phyloP scores from a whole-genome alignment of 495 filamentous ascomycete species.

The Xylaria telfairii region DNA sequence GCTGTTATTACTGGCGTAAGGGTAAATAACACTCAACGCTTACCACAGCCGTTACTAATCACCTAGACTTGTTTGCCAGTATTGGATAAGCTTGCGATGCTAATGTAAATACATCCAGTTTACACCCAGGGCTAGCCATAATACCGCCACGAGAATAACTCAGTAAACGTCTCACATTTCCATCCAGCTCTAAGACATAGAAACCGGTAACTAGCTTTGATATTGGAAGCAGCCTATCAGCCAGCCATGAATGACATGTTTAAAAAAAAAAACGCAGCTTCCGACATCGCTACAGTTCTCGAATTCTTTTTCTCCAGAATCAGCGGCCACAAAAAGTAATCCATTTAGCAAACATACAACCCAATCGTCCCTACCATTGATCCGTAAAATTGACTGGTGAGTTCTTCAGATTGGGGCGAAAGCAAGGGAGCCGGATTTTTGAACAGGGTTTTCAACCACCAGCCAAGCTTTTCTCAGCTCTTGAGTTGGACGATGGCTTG shows the following conservation, averaged over 20 bases:
- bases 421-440: slow-evolving; percentile 10
- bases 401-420: slow-evolving; percentile 1
- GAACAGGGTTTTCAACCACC: background rate
- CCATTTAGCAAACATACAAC: background rate
- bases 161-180: background rate
- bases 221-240: background rate
- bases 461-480: slow-evolving; percentile 14
- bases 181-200: background rate
- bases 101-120: background rate
- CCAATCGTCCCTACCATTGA: background rate
- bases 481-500: background rate
- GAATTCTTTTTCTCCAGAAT: slow-evolving; percentile 1
- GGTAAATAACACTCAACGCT: background rate
- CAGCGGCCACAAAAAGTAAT: background rate
- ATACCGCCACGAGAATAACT: background rate
- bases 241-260: slow-evolving; percentile 9
- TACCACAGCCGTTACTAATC: background rate
- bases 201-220: background rate
- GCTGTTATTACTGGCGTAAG: background rate
- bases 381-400: background rate
- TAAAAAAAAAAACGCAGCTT: slow-evolving; percentile 8
- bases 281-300: slow-evolving; percentile 4
- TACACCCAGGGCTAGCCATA: background rate
- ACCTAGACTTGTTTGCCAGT: background rate
- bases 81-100: background rate